A percentile compares a stretch with the other conserved stretches of the same genome.
These are phyloP conservation scores for Madurella fahalii DNA, from an alignment of 2,329 filamentous ascomycete species.

Conservation along the genomic window DNA sequence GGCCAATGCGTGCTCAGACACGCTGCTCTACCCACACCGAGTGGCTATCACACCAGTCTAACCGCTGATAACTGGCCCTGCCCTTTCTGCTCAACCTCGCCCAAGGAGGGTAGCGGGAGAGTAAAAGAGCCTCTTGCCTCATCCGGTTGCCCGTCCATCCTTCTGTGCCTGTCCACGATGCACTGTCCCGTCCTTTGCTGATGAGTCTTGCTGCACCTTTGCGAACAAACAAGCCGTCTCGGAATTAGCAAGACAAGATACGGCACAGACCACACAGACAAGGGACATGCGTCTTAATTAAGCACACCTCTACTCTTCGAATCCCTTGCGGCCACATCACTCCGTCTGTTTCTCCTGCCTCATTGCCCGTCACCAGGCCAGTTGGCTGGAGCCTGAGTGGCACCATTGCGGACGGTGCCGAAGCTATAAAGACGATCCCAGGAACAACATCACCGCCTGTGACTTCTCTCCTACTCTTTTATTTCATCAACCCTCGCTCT, in stretches of 20 bases:
- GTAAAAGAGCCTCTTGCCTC: slow-evolving; percentile 5
- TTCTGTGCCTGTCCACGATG: slow-evolving; percentile 21
- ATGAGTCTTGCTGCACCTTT: slow-evolving; percentile 24
- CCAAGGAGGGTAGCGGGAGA: background rate
- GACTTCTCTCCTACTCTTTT: background rate
- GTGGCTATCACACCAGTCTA: background rate
- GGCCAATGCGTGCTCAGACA: background rate
- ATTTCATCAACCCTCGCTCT: background rate
- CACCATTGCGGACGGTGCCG: slow-evolving; percentile 2
- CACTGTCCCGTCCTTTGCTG: slow-evolving; percentile 22
- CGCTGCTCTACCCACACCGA: slow-evolving; percentile 4
- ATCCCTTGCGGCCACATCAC: slow-evolving; percentile 27
- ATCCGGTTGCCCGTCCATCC: slow-evolving; percentile 10
- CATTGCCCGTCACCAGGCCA: background rate
- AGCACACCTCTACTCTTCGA: slow-evolving; percentile 19
- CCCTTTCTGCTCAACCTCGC: background rate
- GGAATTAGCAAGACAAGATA: slow-evolving; percentile 5
- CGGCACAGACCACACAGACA: slow-evolving; percentile 10
- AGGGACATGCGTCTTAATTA: slow-evolving; percentile 15
- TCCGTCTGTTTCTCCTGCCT: slow-evolving; percentile 1
- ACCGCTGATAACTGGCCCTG: slow-evolving; percentile 10
- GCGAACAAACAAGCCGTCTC: slow-evolving; percentile 23
- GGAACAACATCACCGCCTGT: background rate
- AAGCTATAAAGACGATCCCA: slow-evolving; percentile 8
- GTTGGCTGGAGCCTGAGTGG: slow-evolving; percentile 3